A percentile compares a stretch with the other conserved stretches of the same genome.
phyloP scores from a whole-genome alignment of 2,329 filamentous ascomycete genomes.

The Ampelomyces quisqualis region DNA sequence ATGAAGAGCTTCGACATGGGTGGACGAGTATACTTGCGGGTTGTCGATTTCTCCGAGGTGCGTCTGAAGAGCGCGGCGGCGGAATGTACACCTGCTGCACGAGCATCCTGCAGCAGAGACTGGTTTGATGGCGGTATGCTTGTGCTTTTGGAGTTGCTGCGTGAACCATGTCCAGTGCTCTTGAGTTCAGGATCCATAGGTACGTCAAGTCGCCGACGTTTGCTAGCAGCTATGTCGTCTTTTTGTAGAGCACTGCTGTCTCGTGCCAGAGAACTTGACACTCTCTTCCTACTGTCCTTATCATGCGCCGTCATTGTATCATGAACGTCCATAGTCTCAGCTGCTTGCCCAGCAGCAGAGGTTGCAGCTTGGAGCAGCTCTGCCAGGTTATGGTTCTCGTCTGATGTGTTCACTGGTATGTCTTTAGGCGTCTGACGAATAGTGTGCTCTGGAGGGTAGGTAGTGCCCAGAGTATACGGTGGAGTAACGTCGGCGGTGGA shows the following conservation, averaged over 20 bases:
- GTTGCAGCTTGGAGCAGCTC: conserved; percentile 43
- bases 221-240: conserved; percentile 11
- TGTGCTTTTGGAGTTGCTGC: conserved; percentile 6
- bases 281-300: conserved; percentile 33
- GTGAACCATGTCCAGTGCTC: conserved; percentile 3
- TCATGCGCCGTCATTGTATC: conserved; percentile 7
- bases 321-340: conserved; percentile 17
- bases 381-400: conserved; percentile 37
- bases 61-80: conserved; percentile 56
- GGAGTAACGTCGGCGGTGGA: conserved; percentile 15
- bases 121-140: conserved; percentile 20
- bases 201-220: conserved; percentile 23
- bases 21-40: conserved; percentile 59
- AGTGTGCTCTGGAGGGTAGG: conserved; percentile 17
- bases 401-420: conserved; percentile 15
- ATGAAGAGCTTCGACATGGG: conserved; percentile 60
- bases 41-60: conserved; percentile 43
- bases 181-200: conserved; percentile 19
- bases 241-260: conserved; percentile 5
- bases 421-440: conserved; percentile 16
- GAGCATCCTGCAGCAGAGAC: conserved; percentile 43
- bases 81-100: conserved; percentile 53
- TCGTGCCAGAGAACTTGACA: conserved; percentile 10
- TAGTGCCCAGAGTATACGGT: conserved; percentile 15
- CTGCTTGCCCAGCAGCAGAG: conserved; percentile 34